phyloP scores from a whole-genome alignment of 495 filamentous ascomycete genomes.

The Aspergillus affinis region DNA sequence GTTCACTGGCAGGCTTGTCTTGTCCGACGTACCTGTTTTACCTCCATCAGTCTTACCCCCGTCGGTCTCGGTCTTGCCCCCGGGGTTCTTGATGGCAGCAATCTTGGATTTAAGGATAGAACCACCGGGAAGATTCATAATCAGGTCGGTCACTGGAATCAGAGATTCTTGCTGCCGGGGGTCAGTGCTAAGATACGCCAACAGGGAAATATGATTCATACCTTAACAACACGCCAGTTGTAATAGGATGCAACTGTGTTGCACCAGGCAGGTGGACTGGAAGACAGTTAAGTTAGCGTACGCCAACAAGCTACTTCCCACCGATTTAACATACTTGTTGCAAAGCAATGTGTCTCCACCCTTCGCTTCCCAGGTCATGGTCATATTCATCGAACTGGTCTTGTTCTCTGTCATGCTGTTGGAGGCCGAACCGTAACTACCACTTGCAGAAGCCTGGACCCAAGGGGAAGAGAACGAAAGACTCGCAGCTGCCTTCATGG shows the following conservation, averaged over 20 bases:
- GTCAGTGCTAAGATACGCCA: no score
- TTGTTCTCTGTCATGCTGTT: not conserved
- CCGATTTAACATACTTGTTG: conserved; percentile 14
- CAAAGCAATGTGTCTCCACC: conserved; percentile 16
- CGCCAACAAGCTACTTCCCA: not conserved
- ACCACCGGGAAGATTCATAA: no score
- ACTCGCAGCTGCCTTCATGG: conserved; percentile 6
- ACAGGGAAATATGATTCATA: no score
- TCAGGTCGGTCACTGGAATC: no score
- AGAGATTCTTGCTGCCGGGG: no score
- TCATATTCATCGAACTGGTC: not conserved
- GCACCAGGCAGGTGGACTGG: conserved; percentile 11
- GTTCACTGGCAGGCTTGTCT: no score
- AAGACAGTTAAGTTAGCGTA: not conserved
- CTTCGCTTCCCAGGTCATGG: conserved; percentile 11
- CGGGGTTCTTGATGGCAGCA: no score
- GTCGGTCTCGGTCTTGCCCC: no score
- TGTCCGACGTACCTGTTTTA: no score
- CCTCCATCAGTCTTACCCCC: no score
- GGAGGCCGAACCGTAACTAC: not conserved
- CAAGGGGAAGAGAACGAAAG: conserved; percentile 13
- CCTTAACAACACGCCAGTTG: conserved; percentile 16
- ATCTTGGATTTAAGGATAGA: no score
- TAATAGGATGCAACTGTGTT: conserved; percentile 13
- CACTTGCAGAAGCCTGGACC: conserved; percentile 10